phyloP scores from a whole-genome alignment of 192 early-diverging fungal species.

The Podila verticillata region DNA sequence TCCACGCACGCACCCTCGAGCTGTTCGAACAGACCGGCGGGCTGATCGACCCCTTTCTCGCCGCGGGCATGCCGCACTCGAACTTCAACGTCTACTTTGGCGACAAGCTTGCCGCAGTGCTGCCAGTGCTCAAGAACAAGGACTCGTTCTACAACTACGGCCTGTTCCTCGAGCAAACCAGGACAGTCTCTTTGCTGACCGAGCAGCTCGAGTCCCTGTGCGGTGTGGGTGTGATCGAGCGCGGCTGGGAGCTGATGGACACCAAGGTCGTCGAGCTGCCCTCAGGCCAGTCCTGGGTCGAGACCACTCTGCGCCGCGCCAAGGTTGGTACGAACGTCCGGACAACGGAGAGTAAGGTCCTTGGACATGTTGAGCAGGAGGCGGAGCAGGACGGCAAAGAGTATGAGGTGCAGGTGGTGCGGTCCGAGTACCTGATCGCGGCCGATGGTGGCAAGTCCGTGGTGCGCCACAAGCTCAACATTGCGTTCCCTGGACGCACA shows the following conservation, averaged over 20 bases:
- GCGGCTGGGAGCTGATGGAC: constrained; percentile 41
- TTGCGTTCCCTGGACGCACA: constrained; percentile 44
- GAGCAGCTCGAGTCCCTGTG: constrained; percentile 13
- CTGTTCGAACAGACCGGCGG: constrained; percentile 28
- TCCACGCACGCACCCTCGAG: constrained; percentile 44
- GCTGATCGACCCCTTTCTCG: constrained; percentile 24
- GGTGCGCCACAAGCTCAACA: constrained; percentile 44
- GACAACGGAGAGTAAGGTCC: constrained; percentile 26
- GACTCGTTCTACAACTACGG: constrained; percentile 18
- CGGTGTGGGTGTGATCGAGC: constrained; percentile 29
- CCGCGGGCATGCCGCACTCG: neutral
- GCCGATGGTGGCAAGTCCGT: constrained; percentile 49
- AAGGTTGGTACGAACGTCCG: constrained; percentile 24
- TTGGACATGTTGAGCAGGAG: constrained; percentile 35
- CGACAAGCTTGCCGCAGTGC: neutral
- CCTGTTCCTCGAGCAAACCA: constrained; percentile 23
- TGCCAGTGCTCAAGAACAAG: neutral
- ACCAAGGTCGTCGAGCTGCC: constrained; percentile 24
- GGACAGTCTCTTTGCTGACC: constrained; percentile 14
- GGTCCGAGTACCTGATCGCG: constrained; percentile 46
- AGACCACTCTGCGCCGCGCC: constrained; percentile 33
- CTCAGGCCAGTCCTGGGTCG: constrained; percentile 12
- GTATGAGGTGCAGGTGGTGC: constrained; percentile 21
- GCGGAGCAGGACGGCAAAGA: constrained; percentile 25
- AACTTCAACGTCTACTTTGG: constrained; percentile 20